A percentile compares a stretch with the other conserved stretches of the same genome.
These are phyloP conservation scores for Cutaneotrichosporon arboriforme DNA, from an alignment of 1,284 basidiomycete genomes.

Conservation along the genomic window DNA sequence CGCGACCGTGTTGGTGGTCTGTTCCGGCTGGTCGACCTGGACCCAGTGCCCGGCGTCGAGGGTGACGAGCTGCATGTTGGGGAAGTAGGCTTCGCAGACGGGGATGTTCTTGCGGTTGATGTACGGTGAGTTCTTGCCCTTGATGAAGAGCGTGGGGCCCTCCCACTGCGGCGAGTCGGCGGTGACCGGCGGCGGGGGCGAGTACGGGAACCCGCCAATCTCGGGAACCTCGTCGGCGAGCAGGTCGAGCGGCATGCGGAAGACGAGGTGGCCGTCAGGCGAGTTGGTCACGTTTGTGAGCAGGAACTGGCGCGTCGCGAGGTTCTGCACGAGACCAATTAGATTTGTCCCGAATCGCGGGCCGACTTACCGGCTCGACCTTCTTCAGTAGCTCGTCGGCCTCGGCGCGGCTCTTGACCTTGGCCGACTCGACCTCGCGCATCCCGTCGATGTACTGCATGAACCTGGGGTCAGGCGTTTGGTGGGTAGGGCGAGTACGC, in stretches of 20 bases:
- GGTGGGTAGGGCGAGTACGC: constrained; percentile 14
- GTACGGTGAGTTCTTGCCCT: constrained; percentile 53
- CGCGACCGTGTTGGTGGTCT: constrained; percentile 39
- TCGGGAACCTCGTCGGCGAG: constrained; percentile 48
- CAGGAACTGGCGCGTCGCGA: constrained; percentile 54
- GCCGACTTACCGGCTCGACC: constrained; percentile 47
- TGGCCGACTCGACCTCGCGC: constrained; percentile 50
- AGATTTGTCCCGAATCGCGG: too few species aligned
- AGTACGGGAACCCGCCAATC: constrained; percentile 55
- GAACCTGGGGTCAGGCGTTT: constrained; percentile 32
- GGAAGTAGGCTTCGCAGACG: constrained; percentile 51
- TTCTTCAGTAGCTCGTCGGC: constrained; percentile 52
- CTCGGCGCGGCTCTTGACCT: constrained; percentile 49
- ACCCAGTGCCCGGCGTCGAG: constrained; percentile 49
- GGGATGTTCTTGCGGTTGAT: constrained; percentile 54
- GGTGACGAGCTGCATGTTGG: constrained; percentile 46
- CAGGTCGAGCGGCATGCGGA: constrained; percentile 52
- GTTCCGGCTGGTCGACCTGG: constrained; percentile 44
- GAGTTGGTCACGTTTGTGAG: constrained; percentile 53
- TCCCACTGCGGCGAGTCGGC: constrained; percentile 39
- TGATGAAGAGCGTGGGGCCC: constrained; percentile 53
- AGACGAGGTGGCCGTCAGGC: constrained; percentile 37
- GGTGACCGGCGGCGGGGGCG: constrained; percentile 29
- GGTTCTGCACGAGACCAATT: constrained; percentile 39
- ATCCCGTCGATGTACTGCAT: constrained; percentile 51